Conservation (phyloP, 352 stramenopile genomes). For the Elongisporangium undulatum region DNA sequence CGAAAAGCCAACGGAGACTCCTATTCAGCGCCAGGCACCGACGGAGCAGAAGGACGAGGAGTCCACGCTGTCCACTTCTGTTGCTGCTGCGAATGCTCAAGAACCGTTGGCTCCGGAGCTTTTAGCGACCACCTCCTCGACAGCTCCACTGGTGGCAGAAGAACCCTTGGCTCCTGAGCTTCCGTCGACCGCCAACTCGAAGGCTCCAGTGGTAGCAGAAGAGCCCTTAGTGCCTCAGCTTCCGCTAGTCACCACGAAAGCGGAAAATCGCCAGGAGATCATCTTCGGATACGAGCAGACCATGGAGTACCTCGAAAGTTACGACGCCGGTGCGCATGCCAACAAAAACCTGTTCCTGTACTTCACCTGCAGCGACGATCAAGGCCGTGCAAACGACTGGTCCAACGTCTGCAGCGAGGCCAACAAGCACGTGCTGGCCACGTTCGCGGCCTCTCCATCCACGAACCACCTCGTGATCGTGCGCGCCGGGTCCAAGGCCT, state of each 20-base stretch:
- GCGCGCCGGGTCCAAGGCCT: constrained; percentile 36
- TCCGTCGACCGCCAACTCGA: not conserved
- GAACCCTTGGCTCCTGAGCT: not conserved
- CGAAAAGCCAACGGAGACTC: not conserved
- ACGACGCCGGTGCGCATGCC: constrained; percentile 13
- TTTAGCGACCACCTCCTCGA: not conserved
- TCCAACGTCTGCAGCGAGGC: constrained; percentile 36
- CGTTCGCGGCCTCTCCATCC: constrained; percentile 45
- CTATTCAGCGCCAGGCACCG: not conserved
- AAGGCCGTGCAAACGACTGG: constrained; percentile 49
- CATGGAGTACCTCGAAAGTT: constrained; percentile 47
- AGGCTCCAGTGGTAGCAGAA: not conserved
- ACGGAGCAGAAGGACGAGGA: not conserved
- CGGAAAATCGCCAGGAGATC: no score
- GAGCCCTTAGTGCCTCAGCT: no score
- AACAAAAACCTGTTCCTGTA: constrained; percentile 57
- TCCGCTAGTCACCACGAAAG: no score
- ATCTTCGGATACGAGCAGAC: constrained; percentile 26
- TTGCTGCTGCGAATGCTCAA: not conserved
- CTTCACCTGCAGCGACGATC: constrained; percentile 64
- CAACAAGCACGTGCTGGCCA: constrained; percentile 46
- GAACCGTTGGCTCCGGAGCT: not conserved
- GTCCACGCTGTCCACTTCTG: not conserved
- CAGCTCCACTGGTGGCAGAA: not conserved
- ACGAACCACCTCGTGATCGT: constrained; percentile 58